These are phyloP conservation scores for Toxoplasma gondii DNA, from an alignment of 169 alveolate genomes.

Conservation along the genomic window DNA sequence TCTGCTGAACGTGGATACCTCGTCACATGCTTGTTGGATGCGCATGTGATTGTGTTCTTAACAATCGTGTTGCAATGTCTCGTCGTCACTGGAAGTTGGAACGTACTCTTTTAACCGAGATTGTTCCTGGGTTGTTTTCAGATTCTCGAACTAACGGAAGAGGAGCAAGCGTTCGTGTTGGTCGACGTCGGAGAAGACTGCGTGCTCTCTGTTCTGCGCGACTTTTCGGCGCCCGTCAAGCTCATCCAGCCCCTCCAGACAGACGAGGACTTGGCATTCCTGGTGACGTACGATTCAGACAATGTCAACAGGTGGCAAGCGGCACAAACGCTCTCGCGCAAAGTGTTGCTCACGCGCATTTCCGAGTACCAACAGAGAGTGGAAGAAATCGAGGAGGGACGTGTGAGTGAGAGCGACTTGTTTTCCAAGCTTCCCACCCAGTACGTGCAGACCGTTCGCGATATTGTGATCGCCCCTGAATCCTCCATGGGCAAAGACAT, in stretches of 20 bases:
- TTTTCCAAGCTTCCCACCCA: conserved; percentile 25
- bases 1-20: too few relatives aligned
- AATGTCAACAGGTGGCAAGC: conserved; percentile 68
- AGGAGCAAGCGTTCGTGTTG: neutral
- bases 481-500: neutral
- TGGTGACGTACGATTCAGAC: conserved; percentile 88
- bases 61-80: too few relatives aligned
- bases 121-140: neutral
- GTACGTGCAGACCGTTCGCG: neutral
- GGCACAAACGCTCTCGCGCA: neutral
- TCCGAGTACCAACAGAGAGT: neutral
- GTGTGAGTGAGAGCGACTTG: neutral
- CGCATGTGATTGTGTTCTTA: too few relatives aligned
- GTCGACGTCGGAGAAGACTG: neutral
- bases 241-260: conserved; percentile 77
- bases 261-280: conserved; percentile 84
- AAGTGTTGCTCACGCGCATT: neutral
- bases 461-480: neutral
- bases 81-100: too few relatives aligned
- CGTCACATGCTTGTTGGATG: too few relatives aligned
- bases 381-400: neutral
- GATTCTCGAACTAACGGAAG: conserved; percentile 31
- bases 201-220: conserved; percentile 70
- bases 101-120: too few relatives aligned
- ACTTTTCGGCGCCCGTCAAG: conserved; percentile 91